phyloP scores from a whole-genome alignment of 75 land plant species.

The Selaginella moellendorffii region DNA sequence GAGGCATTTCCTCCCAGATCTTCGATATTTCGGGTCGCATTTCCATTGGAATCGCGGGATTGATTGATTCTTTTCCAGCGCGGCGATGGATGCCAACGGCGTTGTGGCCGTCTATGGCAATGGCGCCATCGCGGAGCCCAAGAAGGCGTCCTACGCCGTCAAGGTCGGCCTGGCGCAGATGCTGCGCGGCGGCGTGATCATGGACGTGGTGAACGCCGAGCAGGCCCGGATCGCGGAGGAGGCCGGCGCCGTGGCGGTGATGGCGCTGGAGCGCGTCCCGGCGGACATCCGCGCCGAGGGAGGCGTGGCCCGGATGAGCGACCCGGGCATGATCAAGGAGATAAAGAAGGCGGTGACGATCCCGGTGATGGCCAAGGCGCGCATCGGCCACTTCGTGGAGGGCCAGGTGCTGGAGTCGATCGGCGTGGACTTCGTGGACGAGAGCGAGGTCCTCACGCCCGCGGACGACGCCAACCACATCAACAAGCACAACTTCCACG shows the following conservation, averaged over 20 bases:
- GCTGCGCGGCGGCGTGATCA: constrained; percentile 6
- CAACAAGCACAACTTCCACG: background rate
- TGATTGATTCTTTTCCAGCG: too few relatives aligned
- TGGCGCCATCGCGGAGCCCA: constrained; percentile 2
- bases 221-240: constrained; percentile 6
- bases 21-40: too few relatives aligned
- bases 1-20: too few relatives aligned
- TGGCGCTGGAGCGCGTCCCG: constrained; percentile 5
- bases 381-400: background rate
- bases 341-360: constrained; percentile 6
- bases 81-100: background rate
- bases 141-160: constrained; percentile 8
- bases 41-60: too few relatives aligned
- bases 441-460: background rate
- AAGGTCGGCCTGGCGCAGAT: constrained; percentile 7
- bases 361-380: constrained; percentile 10
- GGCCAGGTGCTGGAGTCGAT: background rate
- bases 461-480: constrained; percentile 6
- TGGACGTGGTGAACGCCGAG: constrained; percentile 5
- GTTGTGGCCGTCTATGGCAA: constrained; percentile 3
- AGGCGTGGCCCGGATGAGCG: constrained; percentile 2
- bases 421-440: constrained; percentile 1
- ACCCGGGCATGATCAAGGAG: constrained; percentile 1
- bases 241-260: constrained; percentile 6
- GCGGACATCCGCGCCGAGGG: background rate